These are phyloP conservation scores for Trichomonas vaginalis DNA, from an alignment of 208 protist genomes.

Conservation along the genomic window DNA sequence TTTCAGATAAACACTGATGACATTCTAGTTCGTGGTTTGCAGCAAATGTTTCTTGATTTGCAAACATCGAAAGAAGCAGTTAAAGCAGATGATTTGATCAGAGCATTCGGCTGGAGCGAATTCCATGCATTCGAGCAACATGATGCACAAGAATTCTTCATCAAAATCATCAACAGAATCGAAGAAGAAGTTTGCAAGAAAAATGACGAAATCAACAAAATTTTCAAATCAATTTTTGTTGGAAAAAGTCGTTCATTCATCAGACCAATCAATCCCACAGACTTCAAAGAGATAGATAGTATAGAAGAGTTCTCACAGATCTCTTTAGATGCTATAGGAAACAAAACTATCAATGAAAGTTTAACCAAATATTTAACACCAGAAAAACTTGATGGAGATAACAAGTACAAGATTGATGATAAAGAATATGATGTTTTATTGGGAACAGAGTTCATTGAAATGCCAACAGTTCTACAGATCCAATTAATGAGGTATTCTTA, in stretches of 20 bases:
- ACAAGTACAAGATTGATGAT: background rate
- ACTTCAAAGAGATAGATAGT: background rate
- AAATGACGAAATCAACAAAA: background rate
- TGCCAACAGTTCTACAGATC: background rate
- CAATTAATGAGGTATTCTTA: background rate
- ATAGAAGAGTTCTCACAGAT: background rate
- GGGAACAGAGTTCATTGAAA: background rate
- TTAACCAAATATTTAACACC: background rate
- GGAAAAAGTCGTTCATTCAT: background rate
- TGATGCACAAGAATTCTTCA: background rate
- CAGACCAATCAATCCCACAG: background rate
- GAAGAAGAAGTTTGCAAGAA: background rate
- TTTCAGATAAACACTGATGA: background rate
- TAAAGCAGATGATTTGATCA: background rate
- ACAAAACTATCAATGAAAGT: background rate
- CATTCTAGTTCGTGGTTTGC: background rate
- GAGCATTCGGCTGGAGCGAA: background rate
- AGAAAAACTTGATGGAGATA: background rate
- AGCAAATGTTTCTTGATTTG: background rate
- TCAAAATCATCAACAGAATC: background rate
- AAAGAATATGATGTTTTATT: conserved; percentile 20
- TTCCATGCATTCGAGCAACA: background rate
- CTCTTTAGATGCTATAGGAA: conserved; percentile 22
- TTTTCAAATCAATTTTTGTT: background rate
- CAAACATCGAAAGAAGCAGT: background rate